Conservation (phyloP, 768 basidiomycete genomes). For the Terana coerulea region DNA sequence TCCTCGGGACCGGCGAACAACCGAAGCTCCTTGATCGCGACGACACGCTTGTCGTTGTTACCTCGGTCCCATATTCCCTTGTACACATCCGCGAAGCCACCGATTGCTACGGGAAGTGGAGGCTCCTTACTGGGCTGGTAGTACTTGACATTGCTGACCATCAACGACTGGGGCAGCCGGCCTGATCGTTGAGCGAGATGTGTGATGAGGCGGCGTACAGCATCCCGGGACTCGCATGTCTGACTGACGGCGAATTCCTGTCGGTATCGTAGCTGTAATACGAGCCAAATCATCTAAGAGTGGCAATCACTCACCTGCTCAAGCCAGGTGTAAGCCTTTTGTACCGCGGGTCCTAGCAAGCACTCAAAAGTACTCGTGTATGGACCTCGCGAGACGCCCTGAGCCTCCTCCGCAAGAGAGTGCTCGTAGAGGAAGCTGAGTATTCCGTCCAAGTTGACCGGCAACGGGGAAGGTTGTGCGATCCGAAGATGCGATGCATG, state of each 20-base stretch:
- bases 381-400: not conserved
- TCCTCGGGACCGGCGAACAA: not conserved
- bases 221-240: not conserved
- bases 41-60: not conserved
- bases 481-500: not conserved
- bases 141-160: not conserved
- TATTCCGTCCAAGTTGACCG: no score
- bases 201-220: not conserved
- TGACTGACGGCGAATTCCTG: not conserved
- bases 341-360: not conserved
- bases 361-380: not conserved
- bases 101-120: not conserved
- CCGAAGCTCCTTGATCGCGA: conserved; percentile 3
- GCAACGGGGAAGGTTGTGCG: not conserved
- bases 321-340: not conserved
- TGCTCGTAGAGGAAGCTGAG: not conserved
- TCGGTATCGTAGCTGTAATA: not conserved
- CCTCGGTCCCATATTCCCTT: not conserved
- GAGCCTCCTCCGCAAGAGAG: not conserved
- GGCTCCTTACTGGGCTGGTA: not conserved
- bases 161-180: not conserved
- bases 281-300: not conserved
- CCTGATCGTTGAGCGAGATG: not conserved
- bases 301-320: not conserved
- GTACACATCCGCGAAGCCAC: conserved; percentile 4